Base-by-base conservation (phyloP, 495 filamentous ascomycete genomes). In the Penicillium waksmanii region DNA sequence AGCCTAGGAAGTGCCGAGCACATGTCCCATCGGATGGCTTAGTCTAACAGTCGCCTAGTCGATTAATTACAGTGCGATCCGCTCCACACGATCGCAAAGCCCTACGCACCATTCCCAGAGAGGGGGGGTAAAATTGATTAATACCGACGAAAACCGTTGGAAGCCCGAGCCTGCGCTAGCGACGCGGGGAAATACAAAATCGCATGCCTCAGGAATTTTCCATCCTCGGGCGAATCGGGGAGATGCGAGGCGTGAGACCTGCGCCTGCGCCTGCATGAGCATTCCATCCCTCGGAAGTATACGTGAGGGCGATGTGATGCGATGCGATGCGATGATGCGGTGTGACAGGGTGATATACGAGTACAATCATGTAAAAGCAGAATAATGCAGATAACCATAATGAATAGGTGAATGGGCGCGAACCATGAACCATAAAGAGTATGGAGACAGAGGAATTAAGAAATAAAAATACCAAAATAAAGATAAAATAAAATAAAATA, bases 91-190 rank as follows among this genome's bases (percentile, higher is more conserved):
- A 55, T 44, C 53, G 21, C 42, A 44, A 17, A 44, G 53, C 53
- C 53, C 53, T 46, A 55, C 42, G 42, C 42, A 44, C 42, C 17
- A 44, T 17, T 17, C 40, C 21, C 27, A 48, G 19, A 23, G 42
- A 21, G 42, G 17, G n/a, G 42, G 42, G 42, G 17, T 31, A 31
- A 9, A 18, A 17, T 44, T 44, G n/a, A 44, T 44, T 19, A 44
- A 44, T 17, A 44, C 42, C 42, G 56, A 38, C 25, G n/a, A 52
- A 59, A 60, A 55, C 57, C 51, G 57, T 60, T 60, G 51, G 42
- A 42, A 36, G 43, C 19, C 57, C 51, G 57, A 60, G 52, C 25
- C 57, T 53, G 35, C 57, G 35, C 57, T 60, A 60, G 52, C 23
- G 57, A 55, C 57, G 57, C 57, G 51, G 57, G 57, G 57, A 50